Evolutionary conservation across 1,284 basidiomycete genomes (phyloP), one percentile per base, ranked within the genome.

Genomic region (Ustilago trichophora): DNA sequence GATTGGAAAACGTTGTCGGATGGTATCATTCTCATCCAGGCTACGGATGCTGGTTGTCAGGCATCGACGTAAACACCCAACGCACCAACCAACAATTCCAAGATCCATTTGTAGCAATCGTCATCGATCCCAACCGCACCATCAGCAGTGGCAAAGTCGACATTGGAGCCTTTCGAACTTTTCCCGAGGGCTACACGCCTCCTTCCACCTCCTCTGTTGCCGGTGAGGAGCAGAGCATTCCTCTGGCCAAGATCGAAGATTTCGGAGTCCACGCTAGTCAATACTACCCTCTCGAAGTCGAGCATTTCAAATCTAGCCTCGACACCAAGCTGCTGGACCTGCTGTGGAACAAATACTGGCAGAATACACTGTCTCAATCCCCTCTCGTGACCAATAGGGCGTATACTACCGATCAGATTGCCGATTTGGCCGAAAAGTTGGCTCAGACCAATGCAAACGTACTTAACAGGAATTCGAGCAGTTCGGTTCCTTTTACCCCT

Each of bases 11-110:
- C 75, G 89, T 90, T 5, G 90, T 97, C 56, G 95, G 95, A n/a
- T 98, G 95, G 95, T 98, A 98, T 81, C 95, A 98, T 81, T 97
- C 93, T 36, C 96, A 99, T 85, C 96, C 96, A 45, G 96, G 96
- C 16, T 99, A 98, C 82, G 96, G 96, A 6, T 99, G 96, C 83
- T 99, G 96, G 96, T 85, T 99, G 34, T 95, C 92, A 35, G 94
- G 92, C 69, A 96, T 98, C 34, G 96, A 99, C 84, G 94, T 98
- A 50, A 90, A 90, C 82, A 98, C 95, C 0, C 95, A 98, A 82
- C 87, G 91, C 83, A 93, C 89, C 74, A 95, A 98, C 81, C 95
- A 98, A 81, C 89, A 88, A 77, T 94, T 88, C 83, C 90, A 91
- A 80, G 95, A 98, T 82, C 95, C 95, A 2, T 99, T 97, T 81